Evolutionary conservation across 1,284 basidiomycete species (phyloP), one percentile per base, ranked within the genome.

Genomic region (Hymenochaete sp.): DNA sequence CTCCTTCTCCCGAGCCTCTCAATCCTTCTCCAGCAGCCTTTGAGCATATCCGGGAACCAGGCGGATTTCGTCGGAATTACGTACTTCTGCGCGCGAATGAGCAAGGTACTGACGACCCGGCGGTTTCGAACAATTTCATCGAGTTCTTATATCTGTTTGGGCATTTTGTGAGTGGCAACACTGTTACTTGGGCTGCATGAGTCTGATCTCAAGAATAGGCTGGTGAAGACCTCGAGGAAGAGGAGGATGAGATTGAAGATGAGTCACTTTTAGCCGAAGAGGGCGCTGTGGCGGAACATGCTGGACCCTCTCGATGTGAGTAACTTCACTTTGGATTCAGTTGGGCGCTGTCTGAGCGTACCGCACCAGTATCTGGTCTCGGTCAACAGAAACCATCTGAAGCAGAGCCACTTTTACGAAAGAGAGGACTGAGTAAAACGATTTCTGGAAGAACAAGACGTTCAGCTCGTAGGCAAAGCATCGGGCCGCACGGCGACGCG

Each of bases 91-190:
- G 75, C 27, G 81, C 85, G 1, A 75, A 73, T 44, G 80, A 82
- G 43, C 75, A 82, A 49, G 80, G 79, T 4, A 60, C 64, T 18
- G 75, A 78, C 38, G 74, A 79, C 44, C 84, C 77, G 6, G 70
- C 69, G 10, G 75, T 89, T 57, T 67, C 86, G 10, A 79, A 82
- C 56, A 92, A 87, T 58, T 93, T 96, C 53, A 84, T 96, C 53
- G 93, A 96, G 57, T 97, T 96, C 59, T 66, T 97, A 42, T 87
- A 85, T 56, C 72, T 96, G 24, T 96, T 90, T 57, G 93, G 93
- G 4, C 93, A 96, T 62, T 96, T 95, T 59, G 92, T 92, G 55
- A 68, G 90, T 70, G n/a, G 13, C 25, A 36, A 48, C 43, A 16
- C 45, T 26, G 8, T 32, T 21, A 24, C 13, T 29, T 37, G 7